These are phyloP conservation scores for Mycena kentingensis DNA, from an alignment of 768 basidiomycete genomes.

Conservation along the genomic window DNA sequence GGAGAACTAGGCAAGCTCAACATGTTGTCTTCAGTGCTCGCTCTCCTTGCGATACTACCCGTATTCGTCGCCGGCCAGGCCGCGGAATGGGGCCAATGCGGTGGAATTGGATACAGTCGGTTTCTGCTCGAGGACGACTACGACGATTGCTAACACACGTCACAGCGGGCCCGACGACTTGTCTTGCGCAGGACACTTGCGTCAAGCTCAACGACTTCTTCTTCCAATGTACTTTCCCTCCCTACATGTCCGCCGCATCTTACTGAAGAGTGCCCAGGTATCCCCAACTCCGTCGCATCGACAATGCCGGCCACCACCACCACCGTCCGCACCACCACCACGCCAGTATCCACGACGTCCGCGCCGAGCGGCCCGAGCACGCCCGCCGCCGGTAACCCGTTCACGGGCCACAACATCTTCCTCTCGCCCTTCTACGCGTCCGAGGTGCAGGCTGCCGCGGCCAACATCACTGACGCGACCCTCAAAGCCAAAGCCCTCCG, in stretches of 20 bases:
- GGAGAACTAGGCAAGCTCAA: constrained; percentile 22
- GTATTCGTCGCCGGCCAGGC: constrained; percentile 45
- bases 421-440: constrained; percentile 57
- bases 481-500: constrained; percentile 50
- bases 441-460: constrained; percentile 55
- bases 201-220: too few species aligned
- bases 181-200: too few species aligned
- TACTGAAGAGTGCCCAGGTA: too few species aligned
- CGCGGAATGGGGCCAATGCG: constrained; percentile 54
- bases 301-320: constrained; percentile 25
- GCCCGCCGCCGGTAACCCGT: constrained; percentile 55
- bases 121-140: constrained; percentile 9
- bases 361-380: too few species aligned
- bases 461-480: constrained; percentile 49
- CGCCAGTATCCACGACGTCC: constrained; percentile 22
- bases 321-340: constrained; percentile 23
- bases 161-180: too few species aligned
- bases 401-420: constrained; percentile 49
- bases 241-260: too few species aligned
- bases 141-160: constrained; percentile 24
- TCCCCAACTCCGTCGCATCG: too few species aligned
- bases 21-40: constrained; percentile 47
- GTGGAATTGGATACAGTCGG: constrained; percentile 33
- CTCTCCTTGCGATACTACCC: constrained; percentile 45
- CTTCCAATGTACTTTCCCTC: too few species aligned